These are phyloP conservation scores for Epichloe gansuensis DNA, from an alignment of 2,329 filamentous ascomycete species.

Conservation along the genomic window DNA sequence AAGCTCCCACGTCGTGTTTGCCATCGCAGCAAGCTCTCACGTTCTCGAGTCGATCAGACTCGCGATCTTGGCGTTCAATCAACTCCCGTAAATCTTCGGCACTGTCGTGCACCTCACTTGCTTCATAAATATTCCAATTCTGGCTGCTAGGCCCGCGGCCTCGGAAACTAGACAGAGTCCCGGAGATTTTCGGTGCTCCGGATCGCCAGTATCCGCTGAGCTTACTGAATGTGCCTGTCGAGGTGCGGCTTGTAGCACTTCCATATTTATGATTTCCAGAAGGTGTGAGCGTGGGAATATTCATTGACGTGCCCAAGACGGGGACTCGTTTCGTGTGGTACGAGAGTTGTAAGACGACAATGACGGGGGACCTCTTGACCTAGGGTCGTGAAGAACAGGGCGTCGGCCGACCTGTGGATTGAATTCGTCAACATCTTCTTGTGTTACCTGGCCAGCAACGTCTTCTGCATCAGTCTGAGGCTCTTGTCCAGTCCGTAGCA, in stretches of 20 bases:
- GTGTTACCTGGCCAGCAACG: slow-evolving; percentile 42
- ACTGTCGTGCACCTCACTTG: slow-evolving; percentile 57
- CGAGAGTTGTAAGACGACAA: slow-evolving; percentile 73
- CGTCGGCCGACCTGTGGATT: slow-evolving; percentile 49
- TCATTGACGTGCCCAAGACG: slow-evolving; percentile 34
- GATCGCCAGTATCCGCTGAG: slow-evolving; percentile 49
- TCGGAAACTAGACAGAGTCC: slow-evolving; percentile 41
- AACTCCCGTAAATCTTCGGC: slow-evolving; percentile 73
- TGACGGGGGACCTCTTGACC: slow-evolving; percentile 47
- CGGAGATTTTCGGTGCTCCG: slow-evolving; percentile 29
- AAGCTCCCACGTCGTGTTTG: slow-evolving; percentile 65
- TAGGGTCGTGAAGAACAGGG: slow-evolving; percentile 24
- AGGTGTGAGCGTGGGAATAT: slow-evolving; percentile 44
- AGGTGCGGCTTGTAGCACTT: slow-evolving; percentile 16
- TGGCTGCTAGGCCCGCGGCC: slow-evolving; percentile 36
- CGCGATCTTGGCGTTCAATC: slow-evolving; percentile 66
- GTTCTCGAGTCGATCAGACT: slow-evolving; percentile 77
- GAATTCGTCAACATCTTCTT: slow-evolving; percentile 64
- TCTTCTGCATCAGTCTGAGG: slow-evolving; percentile 50
- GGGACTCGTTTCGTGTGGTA: slow-evolving; percentile 54
- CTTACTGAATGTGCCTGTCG: slow-evolving; percentile 40
- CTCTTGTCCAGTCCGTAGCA: slow-evolving; percentile 62
- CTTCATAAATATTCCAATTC: slow-evolving; percentile 43
- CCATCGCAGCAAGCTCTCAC: slow-evolving; percentile 96
- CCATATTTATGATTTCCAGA: slow-evolving; percentile 28